These are phyloP conservation scores for Pythium brachiatum DNA, from an alignment of 352 stramenopile species.

Conservation along the genomic window DNA sequence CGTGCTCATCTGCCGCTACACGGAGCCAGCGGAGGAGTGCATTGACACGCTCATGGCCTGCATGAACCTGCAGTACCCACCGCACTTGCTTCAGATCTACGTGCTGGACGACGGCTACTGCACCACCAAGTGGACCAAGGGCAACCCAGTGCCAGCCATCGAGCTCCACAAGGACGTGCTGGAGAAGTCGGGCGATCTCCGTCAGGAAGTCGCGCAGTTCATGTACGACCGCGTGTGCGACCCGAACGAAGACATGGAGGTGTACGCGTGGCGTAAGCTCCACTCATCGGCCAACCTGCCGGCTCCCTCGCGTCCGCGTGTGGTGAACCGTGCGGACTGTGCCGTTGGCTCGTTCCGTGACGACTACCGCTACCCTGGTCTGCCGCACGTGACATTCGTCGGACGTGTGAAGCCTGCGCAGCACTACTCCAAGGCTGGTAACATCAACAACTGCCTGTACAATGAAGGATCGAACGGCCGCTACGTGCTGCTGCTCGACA, in stretches of 20 bases:
- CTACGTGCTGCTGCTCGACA: slow-evolving; percentile 81
- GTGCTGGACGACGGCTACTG: slow-evolving; percentile 51
- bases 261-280: slow-evolving; percentile 82
- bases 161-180: slow-evolving; percentile 48
- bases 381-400: slow-evolving; percentile 75
- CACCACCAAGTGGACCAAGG: slow-evolving; percentile 45
- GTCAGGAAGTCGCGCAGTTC: slow-evolving; percentile 80
- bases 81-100: slow-evolving; percentile 44
- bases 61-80: slow-evolving; percentile 54
- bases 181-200: slow-evolving; percentile 73
- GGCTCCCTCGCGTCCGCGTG: slow-evolving; percentile 55
- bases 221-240: slow-evolving; percentile 86
- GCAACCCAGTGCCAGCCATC: slow-evolving; percentile 34
- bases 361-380: slow-evolving; percentile 76
- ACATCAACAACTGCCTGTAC: slow-evolving; percentile 88
- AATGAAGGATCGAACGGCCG: slow-evolving; percentile 81
- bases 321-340: slow-evolving; percentile 70
- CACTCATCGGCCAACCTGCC: slow-evolving; percentile 81
- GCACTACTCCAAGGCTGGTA: slow-evolving; percentile 86
- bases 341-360: slow-evolving; percentile 79
- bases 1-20: slow-evolving; percentile 52
- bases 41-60: slow-evolving; percentile 50
- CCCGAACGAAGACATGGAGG: slow-evolving; percentile 80
- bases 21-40: slow-evolving; percentile 44
- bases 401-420: slow-evolving; percentile 77